phyloP scores from a whole-genome alignment of 257 asterid genomes.

The Solanum pennellii region DNA sequence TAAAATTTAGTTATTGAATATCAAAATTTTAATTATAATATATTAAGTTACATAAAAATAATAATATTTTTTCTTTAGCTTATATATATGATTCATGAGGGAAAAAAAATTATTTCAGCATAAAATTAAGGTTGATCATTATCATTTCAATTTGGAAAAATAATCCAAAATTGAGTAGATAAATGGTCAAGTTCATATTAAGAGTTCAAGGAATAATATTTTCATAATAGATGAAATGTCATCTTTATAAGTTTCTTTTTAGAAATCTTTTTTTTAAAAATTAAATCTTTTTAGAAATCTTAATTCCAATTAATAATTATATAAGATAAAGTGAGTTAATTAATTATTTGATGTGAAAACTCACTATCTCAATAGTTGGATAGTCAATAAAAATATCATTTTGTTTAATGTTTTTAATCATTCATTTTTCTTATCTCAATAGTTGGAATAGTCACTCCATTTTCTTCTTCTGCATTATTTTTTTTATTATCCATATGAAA shows the following conservation, averaged over 20 bases:
- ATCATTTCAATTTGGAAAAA: background rate
- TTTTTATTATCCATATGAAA: no score
- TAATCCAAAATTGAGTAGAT: background rate
- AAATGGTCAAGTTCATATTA: background rate
- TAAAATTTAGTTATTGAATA: no score
- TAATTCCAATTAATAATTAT: background rate
- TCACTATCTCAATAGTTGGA: background rate
- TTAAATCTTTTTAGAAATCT: background rate
- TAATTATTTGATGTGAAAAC: background rate
- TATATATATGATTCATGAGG: no score
- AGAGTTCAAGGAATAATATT: background rate
- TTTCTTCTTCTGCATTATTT: background rate
- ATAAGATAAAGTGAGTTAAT: background rate
- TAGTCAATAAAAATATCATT: background rate
- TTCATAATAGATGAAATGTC: background rate
- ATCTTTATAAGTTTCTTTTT: background rate
- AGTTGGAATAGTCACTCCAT: background rate
- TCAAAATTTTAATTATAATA: no score
- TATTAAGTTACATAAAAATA: no score
- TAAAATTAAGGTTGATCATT: background rate
- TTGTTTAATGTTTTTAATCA: background rate
- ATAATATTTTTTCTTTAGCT: no score
- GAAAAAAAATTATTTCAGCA: no score
- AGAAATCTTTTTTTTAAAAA: background rate
- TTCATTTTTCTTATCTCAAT: background rate